Evolutionary conservation across 495 filamentous ascomycete genomes (phyloP), one percentile per base, ranked within the genome.

Genomic region (Monascus purpureus): DNA sequence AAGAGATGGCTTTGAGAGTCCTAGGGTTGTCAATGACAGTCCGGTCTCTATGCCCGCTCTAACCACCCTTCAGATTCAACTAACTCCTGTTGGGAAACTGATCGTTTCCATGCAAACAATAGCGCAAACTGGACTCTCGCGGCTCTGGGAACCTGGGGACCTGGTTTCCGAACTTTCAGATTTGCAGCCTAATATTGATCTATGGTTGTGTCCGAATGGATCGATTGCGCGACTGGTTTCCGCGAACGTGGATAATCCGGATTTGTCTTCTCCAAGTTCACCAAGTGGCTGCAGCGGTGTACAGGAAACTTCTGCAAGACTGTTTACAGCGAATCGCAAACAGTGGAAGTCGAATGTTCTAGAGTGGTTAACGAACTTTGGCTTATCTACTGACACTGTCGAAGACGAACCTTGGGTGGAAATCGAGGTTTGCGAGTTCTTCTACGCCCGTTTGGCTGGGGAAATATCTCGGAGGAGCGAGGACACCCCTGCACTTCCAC

Each of bases 121-220:
- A 18, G 35, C 46, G 22, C 61, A 65, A 28, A 28, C 38, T 27
- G 59, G 61, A 4, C 50, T 65, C n/a, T 37, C 37, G 26, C 55
- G 52, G 19, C 43, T 65, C 11, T 41, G 33, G 12, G 43, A 38
- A 13, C 50, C 49, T 25, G 41, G 33, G 3, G 41, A 40, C 19
- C 31, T 45, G n/a, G 39, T 39, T 23, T 13, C 42, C 13, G 40
- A 50, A 14, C 6, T 46, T 8, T 25, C 37, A 2, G 39, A 42
- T 23, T 31, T 46, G 6, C 41, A 43, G 6, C 41, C 51, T 19
- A 58, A 53, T 2, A 43, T 43, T 1, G 61, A 65, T 37, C 37
- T 71, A n/a, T 69, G 65, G 65, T 51, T 71, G 13, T 59, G 60
- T 25, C 67, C 67, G 2, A 59, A 55, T 27, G 65, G 67, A 13